phyloP scores from a whole-genome alignment of 371 early-diverging fungal genomes.

The Coemansia sp. region DNA sequence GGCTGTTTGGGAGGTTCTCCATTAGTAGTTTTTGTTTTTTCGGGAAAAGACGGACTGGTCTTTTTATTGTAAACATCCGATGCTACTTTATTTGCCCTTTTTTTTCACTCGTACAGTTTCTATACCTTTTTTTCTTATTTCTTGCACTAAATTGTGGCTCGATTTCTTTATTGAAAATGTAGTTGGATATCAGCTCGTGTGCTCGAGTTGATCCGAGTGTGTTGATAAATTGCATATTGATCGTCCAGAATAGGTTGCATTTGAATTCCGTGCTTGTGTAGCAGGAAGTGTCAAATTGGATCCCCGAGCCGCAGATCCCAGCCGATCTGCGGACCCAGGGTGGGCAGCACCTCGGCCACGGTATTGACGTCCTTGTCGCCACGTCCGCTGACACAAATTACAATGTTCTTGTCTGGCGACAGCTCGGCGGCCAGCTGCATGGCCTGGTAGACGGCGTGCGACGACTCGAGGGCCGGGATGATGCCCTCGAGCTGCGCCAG shows the following conservation, averaged over 20 bases:
- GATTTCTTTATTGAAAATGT: too few relatives aligned
- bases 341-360: constrained; percentile 88
- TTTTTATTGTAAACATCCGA: too few relatives aligned
- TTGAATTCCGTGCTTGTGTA: too few relatives aligned
- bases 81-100: too few relatives aligned
- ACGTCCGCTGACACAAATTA: constrained; percentile 90
- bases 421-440: constrained; percentile 76
- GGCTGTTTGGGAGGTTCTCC: too few relatives aligned
- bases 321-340: constrained; percentile 86
- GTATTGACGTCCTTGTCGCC: constrained; percentile 98
- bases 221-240: too few relatives aligned
- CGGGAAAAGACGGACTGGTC: too few relatives aligned
- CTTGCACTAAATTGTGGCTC: constrained; percentile 2
- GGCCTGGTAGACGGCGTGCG: constrained; percentile 89
- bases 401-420: constrained; percentile 76
- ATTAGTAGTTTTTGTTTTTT: constrained; percentile 7
- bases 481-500: constrained; percentile 90
- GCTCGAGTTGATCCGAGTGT: too few relatives aligned
- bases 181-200: too few relatives aligned
- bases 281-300: too few relatives aligned
- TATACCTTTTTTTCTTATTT: not conserved
- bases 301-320: constrained; percentile 94
- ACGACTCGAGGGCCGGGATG: constrained; percentile 92
- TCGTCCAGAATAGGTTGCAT: too few relatives aligned
- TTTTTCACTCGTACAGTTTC: constrained; percentile 4